Evolutionary conservation across 208 protist genomes (phyloP), one percentile per base, ranked within the genome.

Genomic region (Spongospora subterranea): DNA sequence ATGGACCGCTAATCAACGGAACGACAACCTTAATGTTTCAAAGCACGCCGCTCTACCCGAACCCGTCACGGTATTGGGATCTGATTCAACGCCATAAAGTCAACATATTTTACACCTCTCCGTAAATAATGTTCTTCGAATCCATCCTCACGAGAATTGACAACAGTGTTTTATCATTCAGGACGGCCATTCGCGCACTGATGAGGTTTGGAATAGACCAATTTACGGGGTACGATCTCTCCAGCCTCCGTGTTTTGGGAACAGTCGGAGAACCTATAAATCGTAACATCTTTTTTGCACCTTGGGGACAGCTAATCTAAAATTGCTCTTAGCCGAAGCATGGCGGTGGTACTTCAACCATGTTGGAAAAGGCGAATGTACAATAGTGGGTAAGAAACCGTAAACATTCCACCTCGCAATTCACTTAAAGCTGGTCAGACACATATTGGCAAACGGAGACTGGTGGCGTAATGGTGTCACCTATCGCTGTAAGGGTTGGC

Each of bases 221-320:
- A 0, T 46, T 92, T 45, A 46, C 91, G 60, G 38, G 20, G 0
- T 43, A 92, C 88, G 66, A 66, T 39, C 91, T 90, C 45, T 53
- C 11, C 20, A 93, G 92, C 32, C 92, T 94, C 17, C 94, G 96
- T 60, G 93, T 99, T 0, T 95, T 99, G 38, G 98, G 98, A 60
- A 96, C 95, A 0, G 98, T 99, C 38, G 98, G 98, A 39, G 98
- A 99, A 95, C 97, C 97, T 24, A 98, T 98, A 92, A 98, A 98
- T 50, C 90, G 71, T 82, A 82, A 43, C 17, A 45, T 6, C 6
- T 45, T 82, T 6, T 20, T 40, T 20, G n/a, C n/a, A 6, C 13
- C n/a, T n/a, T 82, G 6, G 11, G n/a, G 13, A 20, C n/a, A 43
- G 17, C 17, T 43, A 40, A 35, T 45, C 13, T 35, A 82, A 20